Conservation (phyloP, 345 rosid genomes). For the Heritiera fomes region DNA sequence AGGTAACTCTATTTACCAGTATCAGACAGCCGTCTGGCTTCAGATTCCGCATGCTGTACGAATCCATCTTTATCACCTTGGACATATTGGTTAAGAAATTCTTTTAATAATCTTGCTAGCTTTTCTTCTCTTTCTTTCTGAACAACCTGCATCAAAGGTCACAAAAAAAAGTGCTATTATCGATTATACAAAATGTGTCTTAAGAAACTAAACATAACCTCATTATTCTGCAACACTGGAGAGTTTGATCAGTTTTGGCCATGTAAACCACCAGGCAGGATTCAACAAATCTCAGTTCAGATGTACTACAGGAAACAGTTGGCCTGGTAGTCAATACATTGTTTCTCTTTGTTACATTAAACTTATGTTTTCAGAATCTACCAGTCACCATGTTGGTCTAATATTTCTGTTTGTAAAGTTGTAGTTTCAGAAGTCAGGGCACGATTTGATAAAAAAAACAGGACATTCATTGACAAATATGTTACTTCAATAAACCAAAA, state of each 20-base stretch:
- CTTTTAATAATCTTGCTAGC: constrained; percentile 53
- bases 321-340: neutral
- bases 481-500: neutral
- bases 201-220: neutral
- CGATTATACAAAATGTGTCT: neutral
- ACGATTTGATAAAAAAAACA: neutral
- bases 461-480: neutral
- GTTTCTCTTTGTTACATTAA: neutral
- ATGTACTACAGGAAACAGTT: too few relatives aligned
- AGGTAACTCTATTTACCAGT: constrained; percentile 38
- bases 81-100: constrained; percentile 53
- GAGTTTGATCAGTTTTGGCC: neutral
- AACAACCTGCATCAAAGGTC: constrained; percentile 42
- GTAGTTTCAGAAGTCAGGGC: neutral
- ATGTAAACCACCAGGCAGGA: neutral
- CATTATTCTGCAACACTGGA: neutral
- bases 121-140: constrained; percentile 77
- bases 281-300: too few relatives aligned
- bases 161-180: neutral
- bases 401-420: neutral
- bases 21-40: constrained; percentile 56
- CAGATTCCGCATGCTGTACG: constrained; percentile 48
- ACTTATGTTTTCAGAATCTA: neutral
- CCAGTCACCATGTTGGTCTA: neutral
- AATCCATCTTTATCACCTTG: constrained; percentile 59